These are phyloP conservation scores for Penicillium sp. DNA, from an alignment of 2,329 filamentous ascomycete genomes.

Conservation along the genomic window DNA sequence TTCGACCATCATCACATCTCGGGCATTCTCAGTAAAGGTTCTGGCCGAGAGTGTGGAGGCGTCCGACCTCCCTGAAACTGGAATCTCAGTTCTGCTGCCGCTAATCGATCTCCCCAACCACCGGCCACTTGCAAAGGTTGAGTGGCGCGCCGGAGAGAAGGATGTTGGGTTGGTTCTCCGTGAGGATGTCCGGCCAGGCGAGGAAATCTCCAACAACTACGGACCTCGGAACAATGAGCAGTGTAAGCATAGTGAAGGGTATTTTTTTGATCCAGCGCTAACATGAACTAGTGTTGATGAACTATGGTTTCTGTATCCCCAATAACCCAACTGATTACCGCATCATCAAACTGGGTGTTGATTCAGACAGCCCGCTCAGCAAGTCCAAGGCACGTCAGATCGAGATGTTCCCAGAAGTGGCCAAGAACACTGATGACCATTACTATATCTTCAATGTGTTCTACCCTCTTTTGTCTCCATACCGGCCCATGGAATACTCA, in stretches of 20 bases:
- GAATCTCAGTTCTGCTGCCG: constrained; percentile 68
- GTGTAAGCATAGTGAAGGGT: constrained; percentile 29
- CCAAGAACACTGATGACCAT: constrained; percentile 33
- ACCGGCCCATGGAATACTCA: constrained; percentile 38
- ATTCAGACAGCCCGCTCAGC: constrained; percentile 39
- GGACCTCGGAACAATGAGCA: constrained; percentile 74
- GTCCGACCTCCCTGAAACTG: constrained; percentile 50
- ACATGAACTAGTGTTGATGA: constrained; percentile 40
- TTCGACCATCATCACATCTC: constrained; percentile 44
- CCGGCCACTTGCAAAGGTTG: constrained; percentile 57
- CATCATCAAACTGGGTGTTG: constrained; percentile 40
- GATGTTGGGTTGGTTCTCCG: constrained; percentile 45
- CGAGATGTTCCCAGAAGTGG: constrained; percentile 33
- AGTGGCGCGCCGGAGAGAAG: constrained; percentile 54
- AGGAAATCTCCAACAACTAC: constrained; percentile 68
- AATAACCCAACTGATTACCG: constrained; percentile 47
- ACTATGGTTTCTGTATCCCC: constrained; percentile 47
- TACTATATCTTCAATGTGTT: constrained; percentile 48
- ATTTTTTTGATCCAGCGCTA: neutral
- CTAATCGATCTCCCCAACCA: constrained; percentile 73
- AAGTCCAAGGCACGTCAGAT: constrained; percentile 35
- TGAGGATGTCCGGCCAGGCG: constrained; percentile 50
- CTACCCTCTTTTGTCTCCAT: constrained; percentile 40
- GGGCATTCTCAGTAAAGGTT: constrained; percentile 46
- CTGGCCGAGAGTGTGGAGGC: constrained; percentile 36